Evolutionary conservation across 1,284 basidiomycete genomes (phyloP).

Genomic region (Cryptococcus sp.): DNA sequence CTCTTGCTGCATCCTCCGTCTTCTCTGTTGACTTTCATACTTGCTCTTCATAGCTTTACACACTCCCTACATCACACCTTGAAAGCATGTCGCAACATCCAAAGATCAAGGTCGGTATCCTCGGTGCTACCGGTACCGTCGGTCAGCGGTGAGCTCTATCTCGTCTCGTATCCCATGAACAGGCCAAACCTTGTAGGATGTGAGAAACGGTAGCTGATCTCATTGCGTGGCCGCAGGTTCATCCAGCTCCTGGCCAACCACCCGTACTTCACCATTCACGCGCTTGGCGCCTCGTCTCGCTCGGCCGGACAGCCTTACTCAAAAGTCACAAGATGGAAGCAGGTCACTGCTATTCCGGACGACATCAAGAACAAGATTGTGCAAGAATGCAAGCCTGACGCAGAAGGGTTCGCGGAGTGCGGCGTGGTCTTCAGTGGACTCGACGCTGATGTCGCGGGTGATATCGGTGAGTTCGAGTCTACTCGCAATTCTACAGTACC

Average conservation of each 20-base stretch:
- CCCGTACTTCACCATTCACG: slow-evolving; percentile 86
- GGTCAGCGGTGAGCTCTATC: slow-evolving; percentile 69
- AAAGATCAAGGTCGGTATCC: slow-evolving; percentile 80
- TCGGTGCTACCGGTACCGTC: slow-evolving; percentile 96
- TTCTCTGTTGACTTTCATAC: no score
- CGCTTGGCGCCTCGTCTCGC: slow-evolving; percentile 83
- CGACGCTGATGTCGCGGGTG: slow-evolving; percentile 90
- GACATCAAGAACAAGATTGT: slow-evolving; percentile 71
- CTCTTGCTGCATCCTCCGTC: no score
- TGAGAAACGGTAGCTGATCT: no score
- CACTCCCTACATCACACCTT: neutral
- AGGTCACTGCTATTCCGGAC: slow-evolving; percentile 73
- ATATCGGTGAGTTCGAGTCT: slow-evolving; percentile 70
- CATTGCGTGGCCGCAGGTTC: slow-evolving; percentile 57
- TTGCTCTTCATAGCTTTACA: no score
- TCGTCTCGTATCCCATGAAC: neutral
- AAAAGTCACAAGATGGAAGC: slow-evolving; percentile 87
- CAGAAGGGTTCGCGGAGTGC: slow-evolving; percentile 71
- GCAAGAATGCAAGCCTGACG: slow-evolving; percentile 72
- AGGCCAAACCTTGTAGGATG: no score
- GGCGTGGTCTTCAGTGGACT: slow-evolving; percentile 91
- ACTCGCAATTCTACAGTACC: no score
- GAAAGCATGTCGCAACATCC: slow-evolving; percentile 18
- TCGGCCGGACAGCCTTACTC: slow-evolving; percentile 85
- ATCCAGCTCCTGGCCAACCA: slow-evolving; percentile 85